Percentiles rank a stretch among this genome's conserved stretches.
phyloP scores from a whole-genome alignment of 2,329 filamentous ascomycete genomes.

The Graphilbum ipis-grandicollis region DNA sequence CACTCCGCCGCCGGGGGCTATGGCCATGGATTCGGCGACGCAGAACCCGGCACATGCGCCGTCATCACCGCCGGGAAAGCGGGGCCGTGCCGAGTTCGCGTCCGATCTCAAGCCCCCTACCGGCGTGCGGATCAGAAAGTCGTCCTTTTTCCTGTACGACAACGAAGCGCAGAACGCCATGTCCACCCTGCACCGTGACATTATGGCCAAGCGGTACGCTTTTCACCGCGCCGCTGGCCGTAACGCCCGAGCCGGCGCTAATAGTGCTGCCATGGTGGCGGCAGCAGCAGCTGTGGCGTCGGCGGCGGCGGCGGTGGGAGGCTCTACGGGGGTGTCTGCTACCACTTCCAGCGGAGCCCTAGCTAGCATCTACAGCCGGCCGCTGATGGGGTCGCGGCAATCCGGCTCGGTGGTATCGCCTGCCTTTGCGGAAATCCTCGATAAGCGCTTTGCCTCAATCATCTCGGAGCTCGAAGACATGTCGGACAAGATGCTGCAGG shows the following conservation, averaged over 20 bases:
- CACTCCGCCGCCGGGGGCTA: too few relatives aligned
- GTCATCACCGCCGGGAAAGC: conserved; percentile 5
- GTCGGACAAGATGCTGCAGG: conserved; percentile 8
- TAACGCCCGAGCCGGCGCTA: neutral
- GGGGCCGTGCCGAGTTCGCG: conserved; percentile 7
- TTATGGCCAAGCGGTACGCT: conserved; percentile 6
- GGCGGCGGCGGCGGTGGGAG: too few relatives aligned
- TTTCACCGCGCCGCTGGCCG: conserved; percentile 8
- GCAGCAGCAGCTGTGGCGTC: neutral
- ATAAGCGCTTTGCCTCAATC: conserved; percentile 4
- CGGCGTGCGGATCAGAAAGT: conserved; percentile 4
- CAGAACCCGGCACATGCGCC: conserved; percentile 17
- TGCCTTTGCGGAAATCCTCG: conserved; percentile 4
- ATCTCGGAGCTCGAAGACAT: conserved; percentile 8
- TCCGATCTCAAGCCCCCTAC: conserved; percentile 7
- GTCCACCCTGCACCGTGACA: conserved; percentile 4
- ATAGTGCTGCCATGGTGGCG: neutral
- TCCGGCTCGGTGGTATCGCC: neutral
- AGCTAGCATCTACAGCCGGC: neutral
- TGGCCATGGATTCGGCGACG: too few relatives aligned
- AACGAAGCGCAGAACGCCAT: conserved; percentile 3
- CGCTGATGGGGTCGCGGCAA: neutral
- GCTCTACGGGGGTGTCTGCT: too few relatives aligned
- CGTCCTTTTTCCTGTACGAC: conserved; percentile 5
- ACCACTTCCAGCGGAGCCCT: neutral